Base-by-base conservation (phyloP, 2,329 filamentous ascomycete genomes). In the Fusarium pininemorale region DNA sequence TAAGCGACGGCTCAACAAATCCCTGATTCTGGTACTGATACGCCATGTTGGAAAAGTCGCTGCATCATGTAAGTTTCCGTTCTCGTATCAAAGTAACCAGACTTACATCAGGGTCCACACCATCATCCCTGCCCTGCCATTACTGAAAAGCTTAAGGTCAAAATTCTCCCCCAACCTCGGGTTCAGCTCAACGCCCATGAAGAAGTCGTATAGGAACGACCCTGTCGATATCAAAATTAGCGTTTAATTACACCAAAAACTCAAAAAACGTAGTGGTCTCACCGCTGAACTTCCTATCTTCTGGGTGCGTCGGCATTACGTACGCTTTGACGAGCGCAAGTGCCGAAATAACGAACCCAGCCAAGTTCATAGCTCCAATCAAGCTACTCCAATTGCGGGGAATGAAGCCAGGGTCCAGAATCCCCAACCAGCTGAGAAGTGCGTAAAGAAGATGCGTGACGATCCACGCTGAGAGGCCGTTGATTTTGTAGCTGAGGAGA, bases 91-190 rank as follows among this genome's bases (percentile, higher is more conserved):
- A 9, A 14, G 5, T 16, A 7, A 7, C 14, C 44, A 69, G 10
- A 38, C 60, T 4, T 74, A 85, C 84, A 86, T 84, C 38, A 86
- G 74, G n/a, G 83, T 84, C 84, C 85, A 87, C 14, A 82, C 80
- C 68, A 86, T 80, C 60, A 87, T 86, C 14, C 85, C 85, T n/a
- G 83, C 82, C 28, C 85, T 79, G 8, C 85, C 85, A 59, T 86
- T 86, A 55, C 81, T 84, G 69, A 87, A 87, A 0, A 86, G 77
- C 63, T 87, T 87, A 32, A 86, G 81, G 67, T 87, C 85, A 72
- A 84, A 86, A 18, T 73, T 77, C 5, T 79, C 73, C 1, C 84
- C 84, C 32, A 86, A 73, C 48, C 85, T 76, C 1, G 85, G 85
- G 54, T 87, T 86, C 8, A 87, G 63, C 71, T 87, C 85, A 35